Percentiles rank a stretch among this genome's conserved stretches.
These are phyloP conservation scores for Neocatenulostroma microsporum DNA, from an alignment of 2,329 filamentous ascomycete genomes.

Conservation along the genomic window DNA sequence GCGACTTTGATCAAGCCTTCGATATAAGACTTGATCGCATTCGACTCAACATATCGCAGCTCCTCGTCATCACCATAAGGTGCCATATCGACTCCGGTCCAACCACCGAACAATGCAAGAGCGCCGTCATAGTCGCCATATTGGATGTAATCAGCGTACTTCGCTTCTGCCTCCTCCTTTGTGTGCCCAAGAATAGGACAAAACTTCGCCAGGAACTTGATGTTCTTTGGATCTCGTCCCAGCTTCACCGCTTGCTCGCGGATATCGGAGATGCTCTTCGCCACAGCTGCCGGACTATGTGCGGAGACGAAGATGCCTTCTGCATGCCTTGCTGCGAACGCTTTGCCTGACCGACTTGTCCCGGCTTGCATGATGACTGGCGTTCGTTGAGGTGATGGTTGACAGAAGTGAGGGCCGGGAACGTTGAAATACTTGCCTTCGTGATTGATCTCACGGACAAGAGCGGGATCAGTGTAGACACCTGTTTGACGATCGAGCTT, in stretches of 20 bases:
- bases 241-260: conserved; percentile 47
- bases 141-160: conserved; percentile 53
- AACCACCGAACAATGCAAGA: conserved; percentile 63
- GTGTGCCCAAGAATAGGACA: conserved; percentile 59
- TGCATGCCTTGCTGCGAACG: conserved; percentile 61
- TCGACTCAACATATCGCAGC: conserved; percentile 52
- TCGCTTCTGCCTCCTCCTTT: conserved; percentile 57
- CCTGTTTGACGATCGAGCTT: conserved; percentile 51
- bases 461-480: conserved; percentile 51
- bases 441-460: conserved; percentile 60
- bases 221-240: conserved; percentile 51
- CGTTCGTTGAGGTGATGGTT: conserved; percentile 60
- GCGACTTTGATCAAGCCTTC: conserved; percentile 51
- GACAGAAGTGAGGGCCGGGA: conserved; percentile 57
- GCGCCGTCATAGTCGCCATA: conserved; percentile 61
- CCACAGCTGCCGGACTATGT: conserved; percentile 54
- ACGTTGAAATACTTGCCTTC: conserved; percentile 56
- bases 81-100: conserved; percentile 61
- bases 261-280: conserved; percentile 56
- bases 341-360: conserved; percentile 57
- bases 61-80: conserved; percentile 58
- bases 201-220: conserved; percentile 62
- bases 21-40: conserved; percentile 51
- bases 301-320: conserved; percentile 64
- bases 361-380: conserved; percentile 64